Base-by-base conservation (phyloP, 192 early-diverging fungal genomes). In the Gonapodya prolifera region DNA sequence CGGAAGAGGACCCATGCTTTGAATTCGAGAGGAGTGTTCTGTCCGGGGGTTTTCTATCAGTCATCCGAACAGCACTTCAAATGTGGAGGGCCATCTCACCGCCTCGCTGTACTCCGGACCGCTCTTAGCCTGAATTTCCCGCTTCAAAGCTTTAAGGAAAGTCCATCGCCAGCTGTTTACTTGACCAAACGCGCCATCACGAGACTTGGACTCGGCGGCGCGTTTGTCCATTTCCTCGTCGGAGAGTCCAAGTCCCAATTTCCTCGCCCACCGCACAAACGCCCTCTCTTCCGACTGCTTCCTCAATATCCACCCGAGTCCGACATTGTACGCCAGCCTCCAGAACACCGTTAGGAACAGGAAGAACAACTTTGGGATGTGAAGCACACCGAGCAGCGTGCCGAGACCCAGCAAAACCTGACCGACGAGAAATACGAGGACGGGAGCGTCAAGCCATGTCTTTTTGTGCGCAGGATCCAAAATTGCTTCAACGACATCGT, bases 1-100 rank as follows among this genome's bases (percentile, higher is more conserved):
- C 96, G 94, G 85, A 93, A 99, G 2, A 99, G 86, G 70, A 98
- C 84, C 97, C 97, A 99, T 23, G 92, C 91, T 77, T 96, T 98
- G 87, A 93, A 99, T 84, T 99, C 97, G 78, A 96, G 86, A 16
- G 97, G 96, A 70, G 89, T 89, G n/a, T 81, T 77, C 88, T 90
- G 76, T 31, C 0, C 17, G 2, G 34, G 2, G 2, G 1, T n/a
- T n/a, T n/a, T n/a, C n/a, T n/a, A n/a, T n/a, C n/a, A n/a, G n/a
- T 45, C 34, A 77, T 69, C 33, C 8, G 45, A 78, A 18, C 17
- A 76, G 1, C 45, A 80, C 1, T 73, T 77, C 76, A 0, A 70
- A 77, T 76, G 28, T 28, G 78, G 16, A 30, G 71, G 70, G 17
- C 29, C 36, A 34, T 35, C 76, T 29, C 31, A 78, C 31, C n/a